phyloP scores from a whole-genome alignment of 805 yeast genomes.

The Maudiozyma serrabonitensis region DNA sequence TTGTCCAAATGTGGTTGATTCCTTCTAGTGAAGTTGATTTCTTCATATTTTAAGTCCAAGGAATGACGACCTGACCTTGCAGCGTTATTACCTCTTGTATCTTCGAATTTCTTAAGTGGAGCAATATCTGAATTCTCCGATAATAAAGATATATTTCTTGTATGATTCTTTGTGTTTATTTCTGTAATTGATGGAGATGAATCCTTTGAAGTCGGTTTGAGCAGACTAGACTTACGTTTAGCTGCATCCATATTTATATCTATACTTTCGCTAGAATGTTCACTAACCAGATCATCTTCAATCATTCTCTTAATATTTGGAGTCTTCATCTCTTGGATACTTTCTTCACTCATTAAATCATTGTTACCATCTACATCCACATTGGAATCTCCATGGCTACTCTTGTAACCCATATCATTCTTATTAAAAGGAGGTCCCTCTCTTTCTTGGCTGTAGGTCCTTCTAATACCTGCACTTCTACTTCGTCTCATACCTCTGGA shows the following conservation, averaged over 20 bases:
- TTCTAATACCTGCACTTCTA: not conserved
- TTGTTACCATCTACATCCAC: not conserved
- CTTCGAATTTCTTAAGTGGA: not conserved
- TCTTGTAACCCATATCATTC: not conserved
- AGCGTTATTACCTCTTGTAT: not conserved
- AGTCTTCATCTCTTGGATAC: not conserved
- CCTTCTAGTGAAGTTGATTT: conserved; percentile 10
- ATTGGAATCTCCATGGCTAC: not conserved
- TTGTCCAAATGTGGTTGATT: not conserved
- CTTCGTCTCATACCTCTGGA: not conserved
- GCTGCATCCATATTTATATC: conserved; percentile 15
- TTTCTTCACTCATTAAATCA: not conserved
- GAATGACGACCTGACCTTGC: conserved; percentile 10
- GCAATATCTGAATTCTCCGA: not conserved
- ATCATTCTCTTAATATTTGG: not conserved
- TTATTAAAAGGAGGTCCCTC: too few species aligned
- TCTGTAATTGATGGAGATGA: not conserved
- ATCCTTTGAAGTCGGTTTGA: not conserved
- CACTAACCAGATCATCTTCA: conserved; percentile 4
- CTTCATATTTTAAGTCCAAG: conserved; percentile 23
- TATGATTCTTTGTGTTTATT: not conserved
- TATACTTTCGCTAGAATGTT: conserved; percentile 24
- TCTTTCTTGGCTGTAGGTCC: not conserved
- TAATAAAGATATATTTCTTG: not conserved
- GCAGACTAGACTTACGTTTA: not conserved